Percentiles rank a stretch among this genome's conserved stretches.
phyloP scores from a whole-genome alignment of 495 filamentous ascomycete species.

The Penicillium chermesinum region DNA sequence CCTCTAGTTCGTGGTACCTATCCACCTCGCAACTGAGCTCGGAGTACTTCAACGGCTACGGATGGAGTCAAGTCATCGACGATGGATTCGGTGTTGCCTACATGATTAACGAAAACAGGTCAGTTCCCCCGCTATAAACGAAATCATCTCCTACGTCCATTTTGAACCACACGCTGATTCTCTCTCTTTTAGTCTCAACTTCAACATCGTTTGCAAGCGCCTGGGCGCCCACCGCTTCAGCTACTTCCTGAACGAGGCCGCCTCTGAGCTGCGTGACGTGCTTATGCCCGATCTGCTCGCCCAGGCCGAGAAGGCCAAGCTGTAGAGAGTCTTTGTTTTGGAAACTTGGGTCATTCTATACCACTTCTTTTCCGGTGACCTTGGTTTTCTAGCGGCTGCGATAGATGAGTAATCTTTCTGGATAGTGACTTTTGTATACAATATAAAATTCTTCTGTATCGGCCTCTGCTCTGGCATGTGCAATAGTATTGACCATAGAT shows the following conservation, averaged over 20 bases:
- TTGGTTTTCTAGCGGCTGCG: not conserved
- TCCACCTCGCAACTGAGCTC: conserved; percentile 84
- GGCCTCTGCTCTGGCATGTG: too few species aligned
- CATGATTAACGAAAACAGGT: conserved; percentile 98
- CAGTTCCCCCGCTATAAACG: conserved; percentile 1
- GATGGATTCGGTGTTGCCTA: conserved; percentile 97
- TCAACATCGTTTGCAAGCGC: conserved; percentile 96
- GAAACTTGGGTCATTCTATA: conserved; percentile 3
- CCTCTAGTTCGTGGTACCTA: conserved; percentile 82
- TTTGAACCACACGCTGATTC: too few species aligned
- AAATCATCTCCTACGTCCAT: too few species aligned
- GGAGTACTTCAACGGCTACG: conserved; percentile 99
- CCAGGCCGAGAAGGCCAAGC: conserved; percentile 74
- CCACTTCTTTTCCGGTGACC: not conserved
- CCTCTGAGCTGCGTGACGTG: conserved; percentile 81
- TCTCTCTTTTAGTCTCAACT: conserved; percentile 74
- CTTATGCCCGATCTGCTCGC: conserved; percentile 75
- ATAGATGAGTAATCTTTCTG: not conserved
- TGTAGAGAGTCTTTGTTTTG: conserved; percentile 59
- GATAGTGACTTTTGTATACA: too few species aligned
- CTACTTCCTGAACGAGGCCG: conserved; percentile 90
- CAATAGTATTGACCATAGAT: too few species aligned
- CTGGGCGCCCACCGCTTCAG: conserved; percentile 89
- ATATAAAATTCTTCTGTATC: too few species aligned
- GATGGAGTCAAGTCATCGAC: conserved; percentile 98